Evolutionary conservation across 345 rosid genomes (phyloP), one percentile per base, ranked within the genome.

Genomic region (Eucalyptus erythrocorys): DNA sequence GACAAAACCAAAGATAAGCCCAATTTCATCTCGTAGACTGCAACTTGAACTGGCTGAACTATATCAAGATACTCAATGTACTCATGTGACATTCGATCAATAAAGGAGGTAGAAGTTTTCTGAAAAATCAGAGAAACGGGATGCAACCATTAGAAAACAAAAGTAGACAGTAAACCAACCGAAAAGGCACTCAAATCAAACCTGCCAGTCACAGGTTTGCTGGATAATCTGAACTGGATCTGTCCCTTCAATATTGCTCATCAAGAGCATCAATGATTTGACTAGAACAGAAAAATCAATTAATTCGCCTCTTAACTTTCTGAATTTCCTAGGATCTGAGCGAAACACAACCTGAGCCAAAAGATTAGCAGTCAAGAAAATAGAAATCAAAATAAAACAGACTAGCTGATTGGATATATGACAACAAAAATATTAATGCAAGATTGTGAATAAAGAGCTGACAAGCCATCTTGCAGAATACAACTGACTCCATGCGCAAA

Each of bases 21-120:
- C 88, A 96, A 88, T 90, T 97, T 97, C 94, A 97, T 96, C 93
- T 97, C 98, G 59, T 95, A 97, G 47, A 96, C 91, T 80, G 99
- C 96, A 88, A 97, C 99, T 93, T 96, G 99, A 92, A 96, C 90
- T 89, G 99, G 99, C 88, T 95, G 98, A 87, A 93, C 92, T 88
- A 96, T 88, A 92, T 97, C 99, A 88, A 90, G 86, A 88, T 95
- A 96, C 76, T 95, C 98, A 7, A 91, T 80, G 88, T 96, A 96
- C 68, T 95, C 97, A 66, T 86, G 92, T 86, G 97, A 93, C 86
- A 97, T 89, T 82, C 93, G 94, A 80, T 94, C 91, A 86, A 95
- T 90, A 85, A 96, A 96, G 85, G 94, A 90, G 80, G 91, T 91
- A 59, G 99, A 96, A 30, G 96, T 97, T 92, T 93, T 96, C 98